These are phyloP conservation scores for Tulasnella sp. DNA, from an alignment of 768 basidiomycete genomes.

Conservation along the genomic window DNA sequence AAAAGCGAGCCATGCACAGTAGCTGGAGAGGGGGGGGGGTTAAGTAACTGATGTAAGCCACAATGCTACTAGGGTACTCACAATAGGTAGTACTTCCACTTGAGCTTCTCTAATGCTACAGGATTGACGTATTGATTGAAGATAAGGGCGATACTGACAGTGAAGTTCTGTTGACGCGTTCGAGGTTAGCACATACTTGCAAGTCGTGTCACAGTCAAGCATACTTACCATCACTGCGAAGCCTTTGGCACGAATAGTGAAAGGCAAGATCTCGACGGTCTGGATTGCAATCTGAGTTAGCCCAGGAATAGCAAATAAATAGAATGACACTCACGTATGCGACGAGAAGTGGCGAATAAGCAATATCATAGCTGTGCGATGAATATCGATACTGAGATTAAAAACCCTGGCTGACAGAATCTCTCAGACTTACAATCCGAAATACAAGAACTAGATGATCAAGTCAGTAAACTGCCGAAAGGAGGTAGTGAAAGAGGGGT, in stretches of 20 bases:
- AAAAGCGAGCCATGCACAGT: constrained; percentile 51
- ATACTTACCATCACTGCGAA: constrained; percentile 57
- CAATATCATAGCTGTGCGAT: constrained; percentile 59
- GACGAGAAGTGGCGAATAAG: constrained; percentile 61
- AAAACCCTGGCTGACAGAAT: too few species aligned
- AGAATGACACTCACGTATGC: constrained; percentile 7
- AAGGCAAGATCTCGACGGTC: constrained; percentile 68
- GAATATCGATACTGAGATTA: constrained; percentile 36
- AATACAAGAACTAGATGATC: constrained; percentile 11
- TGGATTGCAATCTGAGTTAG: constrained; percentile 30
- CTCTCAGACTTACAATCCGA: constrained; percentile 10
- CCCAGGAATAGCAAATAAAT: not conserved
- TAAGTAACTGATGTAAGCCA: not conserved
- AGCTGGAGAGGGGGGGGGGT: constrained; percentile 16
- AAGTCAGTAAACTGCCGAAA: constrained; percentile 1
- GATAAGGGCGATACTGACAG: constrained; percentile 50
- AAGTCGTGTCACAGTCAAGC: too few species aligned
- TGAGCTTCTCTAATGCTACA: constrained; percentile 43
- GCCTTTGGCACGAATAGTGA: constrained; percentile 65
- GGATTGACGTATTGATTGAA: constrained; percentile 77
- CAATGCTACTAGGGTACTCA: not conserved
- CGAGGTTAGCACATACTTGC: not conserved
- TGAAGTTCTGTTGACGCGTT: constrained; percentile 28
- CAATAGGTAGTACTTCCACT: constrained; percentile 28
- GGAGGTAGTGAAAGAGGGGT: not conserved